Percentiles rank a stretch among this genome's conserved stretches.
phyloP scores from a whole-genome alignment of 768 basidiomycete species.

The Ramaria sp. region DNA sequence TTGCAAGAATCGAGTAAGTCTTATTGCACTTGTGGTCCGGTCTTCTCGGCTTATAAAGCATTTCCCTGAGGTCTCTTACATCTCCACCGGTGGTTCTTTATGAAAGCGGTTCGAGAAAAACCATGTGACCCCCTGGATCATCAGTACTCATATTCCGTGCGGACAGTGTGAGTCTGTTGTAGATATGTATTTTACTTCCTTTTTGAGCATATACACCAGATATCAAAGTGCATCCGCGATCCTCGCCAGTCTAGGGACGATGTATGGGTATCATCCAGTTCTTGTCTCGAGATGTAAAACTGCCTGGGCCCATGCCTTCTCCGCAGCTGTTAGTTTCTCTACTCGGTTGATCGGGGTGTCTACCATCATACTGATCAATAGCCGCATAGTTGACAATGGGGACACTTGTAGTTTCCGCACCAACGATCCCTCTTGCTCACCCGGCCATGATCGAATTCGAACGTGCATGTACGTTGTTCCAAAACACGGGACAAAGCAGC shows the following conservation, averaged over 20 bases:
- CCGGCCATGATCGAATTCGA: slow-evolving; percentile 10
- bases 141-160: slow-evolving; percentile 2
- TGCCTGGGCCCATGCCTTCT: slow-evolving; percentile 8
- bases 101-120: slow-evolving; percentile 6
- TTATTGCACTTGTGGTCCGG: background rate
- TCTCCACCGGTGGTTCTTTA: slow-evolving; percentile 10
- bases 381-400: slow-evolving; percentile 4
- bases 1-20: slow-evolving; percentile 6
- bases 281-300: slow-evolving; percentile 8
- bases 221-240: slow-evolving; percentile 9
- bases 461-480: slow-evolving; percentile 5
- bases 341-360: background rate
- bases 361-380: background rate
- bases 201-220: background rate
- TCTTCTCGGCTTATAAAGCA: no score
- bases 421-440: slow-evolving; percentile 8
- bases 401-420: slow-evolving; percentile 7
- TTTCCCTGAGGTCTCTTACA: slow-evolving; percentile 2
- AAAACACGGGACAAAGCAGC: slow-evolving; percentile 32
- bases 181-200: background rate
- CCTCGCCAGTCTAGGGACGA: background rate
- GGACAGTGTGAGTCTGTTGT: slow-evolving; percentile 4
- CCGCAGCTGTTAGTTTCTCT: slow-evolving; percentile 1
- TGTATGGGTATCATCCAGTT: slow-evolving; percentile 6
- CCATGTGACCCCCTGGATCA: slow-evolving; percentile 8